Evolutionary conservation across 2,329 filamentous ascomycete genomes (phyloP).

Genomic region (Neofusicoccum sp.): DNA sequence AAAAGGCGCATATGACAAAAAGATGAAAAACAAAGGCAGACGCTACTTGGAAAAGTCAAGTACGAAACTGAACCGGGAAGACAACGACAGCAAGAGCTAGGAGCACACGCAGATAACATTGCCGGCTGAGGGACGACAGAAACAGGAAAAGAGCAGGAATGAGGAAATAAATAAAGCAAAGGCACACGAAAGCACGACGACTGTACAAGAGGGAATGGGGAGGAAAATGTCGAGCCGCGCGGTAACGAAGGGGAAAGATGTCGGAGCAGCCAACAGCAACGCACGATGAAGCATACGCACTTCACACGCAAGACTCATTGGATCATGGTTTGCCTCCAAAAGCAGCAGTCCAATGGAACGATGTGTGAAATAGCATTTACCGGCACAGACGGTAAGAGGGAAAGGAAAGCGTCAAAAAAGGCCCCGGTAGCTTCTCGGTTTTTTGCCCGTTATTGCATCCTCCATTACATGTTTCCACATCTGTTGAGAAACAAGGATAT

Average conservation of each 20-base stretch:
- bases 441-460: background rate
- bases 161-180: background rate
- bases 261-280: background rate
- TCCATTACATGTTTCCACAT: background rate
- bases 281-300: background rate
- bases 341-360: slow-evolving; percentile 7
- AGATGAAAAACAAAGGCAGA: background rate
- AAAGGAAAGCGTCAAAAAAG: background rate
- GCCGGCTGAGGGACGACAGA: background rate
- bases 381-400: background rate
- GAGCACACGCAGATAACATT: background rate
- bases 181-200: background rate
- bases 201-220: background rate
- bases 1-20: background rate
- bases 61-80: background rate
- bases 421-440: background rate
- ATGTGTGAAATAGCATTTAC: slow-evolving; percentile 2
- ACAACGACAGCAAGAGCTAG: no score
- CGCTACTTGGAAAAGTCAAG: slow-evolving; percentile 4
- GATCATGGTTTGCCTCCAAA: background rate
- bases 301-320: slow-evolving; percentile 6
- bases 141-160: background rate
- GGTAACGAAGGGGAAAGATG: background rate
- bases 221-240: background rate
- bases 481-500: background rate